phyloP scores from a whole-genome alignment of 257 asterid genomes.

The Forsythia suspensa region DNA sequence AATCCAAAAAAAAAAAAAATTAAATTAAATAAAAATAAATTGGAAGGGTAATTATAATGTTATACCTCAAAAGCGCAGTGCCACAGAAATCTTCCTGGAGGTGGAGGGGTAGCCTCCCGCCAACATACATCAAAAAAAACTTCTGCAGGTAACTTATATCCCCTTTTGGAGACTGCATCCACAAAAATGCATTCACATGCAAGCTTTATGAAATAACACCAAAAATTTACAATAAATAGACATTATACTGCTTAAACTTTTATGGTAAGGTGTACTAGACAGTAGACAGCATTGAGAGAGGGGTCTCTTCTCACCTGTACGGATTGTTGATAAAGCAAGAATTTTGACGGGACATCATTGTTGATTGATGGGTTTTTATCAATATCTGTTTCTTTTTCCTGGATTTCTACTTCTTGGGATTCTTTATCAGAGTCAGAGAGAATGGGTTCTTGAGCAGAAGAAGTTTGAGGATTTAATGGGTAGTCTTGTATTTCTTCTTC shows the following conservation, averaged over 20 bases:
- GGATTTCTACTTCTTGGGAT: slow-evolving; percentile 35
- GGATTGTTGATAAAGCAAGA: slow-evolving; percentile 86
- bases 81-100: slow-evolving; percentile 99
- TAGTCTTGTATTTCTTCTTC: slow-evolving; percentile 30
- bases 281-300: too few relatives aligned
- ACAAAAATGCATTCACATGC: slow-evolving; percentile 15
- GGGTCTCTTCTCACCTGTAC: slow-evolving; percentile 62
- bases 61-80: slow-evolving; percentile 89
- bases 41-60: background rate
- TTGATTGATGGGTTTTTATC: slow-evolving; percentile 15
- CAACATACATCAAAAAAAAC: slow-evolving; percentile 95
- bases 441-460: slow-evolving; percentile 25
- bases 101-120: slow-evolving; percentile 92
- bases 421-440: slow-evolving; percentile 50
- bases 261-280: too few relatives aligned
- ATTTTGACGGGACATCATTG: slow-evolving; percentile 63
- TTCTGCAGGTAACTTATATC: slow-evolving; percentile 91
- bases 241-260: background rate
- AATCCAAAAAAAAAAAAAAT: too few relatives aligned
- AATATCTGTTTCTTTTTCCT: slow-evolving; percentile 20
- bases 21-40: too few relatives aligned
- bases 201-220: slow-evolving; percentile 7
- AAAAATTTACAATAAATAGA: background rate
- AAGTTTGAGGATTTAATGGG: slow-evolving; percentile 25
- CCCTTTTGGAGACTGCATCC: slow-evolving; percentile 94